phyloP scores from a whole-genome alignment of 495 filamentous ascomycete species.

The Penicillium goetzii region DNA sequence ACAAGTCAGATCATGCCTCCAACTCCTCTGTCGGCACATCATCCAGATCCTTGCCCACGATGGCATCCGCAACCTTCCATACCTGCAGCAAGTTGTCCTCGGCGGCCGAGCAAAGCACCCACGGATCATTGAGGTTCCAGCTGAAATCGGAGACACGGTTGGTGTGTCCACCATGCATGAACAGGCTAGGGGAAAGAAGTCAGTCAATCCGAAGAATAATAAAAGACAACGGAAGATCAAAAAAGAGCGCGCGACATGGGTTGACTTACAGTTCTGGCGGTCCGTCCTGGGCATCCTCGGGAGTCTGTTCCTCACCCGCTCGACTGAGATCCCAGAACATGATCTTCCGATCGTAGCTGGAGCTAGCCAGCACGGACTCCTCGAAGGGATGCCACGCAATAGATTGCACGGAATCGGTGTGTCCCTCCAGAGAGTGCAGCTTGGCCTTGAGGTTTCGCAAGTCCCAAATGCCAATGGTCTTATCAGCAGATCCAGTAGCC shows the following conservation, averaged over 20 bases:
- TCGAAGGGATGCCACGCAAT: constrained; percentile 93
- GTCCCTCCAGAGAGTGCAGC: constrained; percentile 82
- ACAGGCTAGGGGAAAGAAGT: constrained; percentile 57
- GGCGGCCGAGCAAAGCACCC: constrained; percentile 90
- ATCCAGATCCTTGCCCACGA: constrained; percentile 79
- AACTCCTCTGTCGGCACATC: constrained; percentile 80
- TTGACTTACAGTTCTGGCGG: constrained; percentile 85
- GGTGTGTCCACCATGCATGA: constrained; percentile 99
- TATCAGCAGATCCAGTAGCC: constrained; percentile 92
- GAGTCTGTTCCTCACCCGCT: constrained; percentile 90
- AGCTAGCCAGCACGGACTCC: constrained; percentile 82
- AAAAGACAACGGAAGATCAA: constrained; percentile 7
- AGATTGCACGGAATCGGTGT: constrained; percentile 85
- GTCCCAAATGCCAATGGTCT: constrained; percentile 95
- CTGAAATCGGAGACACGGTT: constrained; percentile 95
- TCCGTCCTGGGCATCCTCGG: constrained; percentile 95
- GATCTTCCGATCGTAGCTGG: constrained; percentile 88
- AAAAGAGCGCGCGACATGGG: background rate
- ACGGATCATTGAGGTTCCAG: constrained; percentile 96
- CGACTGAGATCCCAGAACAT: constrained; percentile 95
- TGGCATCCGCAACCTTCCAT: constrained; percentile 91
- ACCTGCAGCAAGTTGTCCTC: constrained; percentile 97
- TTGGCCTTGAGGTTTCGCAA: constrained; percentile 84
- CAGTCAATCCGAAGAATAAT: constrained; percentile 28
- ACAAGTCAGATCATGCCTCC: constrained; percentile 52